Percentiles rank a stretch among this genome's conserved stretches.
Evolutionary conservation across 2,329 filamentous ascomycete species (phyloP).

Genomic region (Didymella glomerata): DNA sequence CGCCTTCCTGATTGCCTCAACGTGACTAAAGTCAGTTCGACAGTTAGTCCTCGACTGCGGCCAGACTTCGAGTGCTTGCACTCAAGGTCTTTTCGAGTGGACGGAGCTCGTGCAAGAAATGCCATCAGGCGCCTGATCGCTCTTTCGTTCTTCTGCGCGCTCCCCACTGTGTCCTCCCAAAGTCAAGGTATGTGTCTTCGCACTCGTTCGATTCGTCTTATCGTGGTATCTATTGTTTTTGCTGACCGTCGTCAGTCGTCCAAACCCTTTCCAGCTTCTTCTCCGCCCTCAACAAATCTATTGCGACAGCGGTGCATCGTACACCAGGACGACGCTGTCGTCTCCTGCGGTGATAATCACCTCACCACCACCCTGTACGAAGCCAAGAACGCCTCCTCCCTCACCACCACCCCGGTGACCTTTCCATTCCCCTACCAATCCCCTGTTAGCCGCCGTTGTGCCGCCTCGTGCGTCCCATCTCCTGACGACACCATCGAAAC

Average conservation of each 20-base stretch:
- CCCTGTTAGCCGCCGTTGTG: slow-evolving; percentile 71
- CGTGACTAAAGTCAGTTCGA: too few relatives aligned
- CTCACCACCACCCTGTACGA: slow-evolving; percentile 81
- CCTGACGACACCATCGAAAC: slow-evolving; percentile 89
- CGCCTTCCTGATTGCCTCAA: too few relatives aligned
- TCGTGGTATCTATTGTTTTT: neutral
- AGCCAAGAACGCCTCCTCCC: slow-evolving; percentile 87
- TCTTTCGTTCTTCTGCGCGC: too few relatives aligned
- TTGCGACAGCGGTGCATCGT: slow-evolving; percentile 33
- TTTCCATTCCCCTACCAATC: slow-evolving; percentile 85
- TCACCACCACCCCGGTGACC: slow-evolving; percentile 87
- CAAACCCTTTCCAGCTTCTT: neutral
- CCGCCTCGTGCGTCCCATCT: slow-evolving; percentile 84
- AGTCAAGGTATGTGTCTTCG: neutral
- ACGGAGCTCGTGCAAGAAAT: too few relatives aligned
- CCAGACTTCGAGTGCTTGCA: too few relatives aligned
- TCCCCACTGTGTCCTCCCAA: too few relatives aligned
- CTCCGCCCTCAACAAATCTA: neutral
- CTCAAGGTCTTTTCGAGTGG: too few relatives aligned
- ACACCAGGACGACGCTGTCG: slow-evolving; percentile 61
- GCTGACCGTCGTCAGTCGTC: neutral
- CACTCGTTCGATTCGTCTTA: neutral
- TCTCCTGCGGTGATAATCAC: slow-evolving; percentile 89
- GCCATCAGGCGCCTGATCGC: too few relatives aligned
- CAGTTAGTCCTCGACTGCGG: too few relatives aligned